Percentiles rank a stretch among this genome's conserved stretches.
These are phyloP conservation scores for Wickerhamomyces bisporus DNA, from an alignment of 805 yeast species.

Conservation along the genomic window DNA sequence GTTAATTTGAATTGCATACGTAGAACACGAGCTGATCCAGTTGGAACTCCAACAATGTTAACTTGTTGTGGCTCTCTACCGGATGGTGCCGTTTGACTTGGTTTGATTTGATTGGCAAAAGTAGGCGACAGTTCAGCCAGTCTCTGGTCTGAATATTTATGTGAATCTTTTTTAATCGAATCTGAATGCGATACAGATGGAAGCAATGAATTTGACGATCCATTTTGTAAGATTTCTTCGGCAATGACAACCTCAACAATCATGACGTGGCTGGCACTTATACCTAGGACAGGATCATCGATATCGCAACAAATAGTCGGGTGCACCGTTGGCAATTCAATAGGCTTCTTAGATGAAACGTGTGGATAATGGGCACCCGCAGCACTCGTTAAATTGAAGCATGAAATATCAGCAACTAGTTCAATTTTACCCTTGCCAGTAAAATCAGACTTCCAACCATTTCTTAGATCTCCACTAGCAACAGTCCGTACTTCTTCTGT, in stretches of 20 bases:
- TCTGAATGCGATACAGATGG: constrained; percentile 25
- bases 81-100: constrained; percentile 14
- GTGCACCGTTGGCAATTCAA: constrained; percentile 19
- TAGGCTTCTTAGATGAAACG: constrained; percentile 36
- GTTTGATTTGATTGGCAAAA: constrained; percentile 32
- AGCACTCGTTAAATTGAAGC: constrained; percentile 54
- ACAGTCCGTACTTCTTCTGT: constrained; percentile 72
- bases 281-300: constrained; percentile 74
- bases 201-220: constrained; percentile 28
- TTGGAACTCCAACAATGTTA: constrained; percentile 57
- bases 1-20: constrained; percentile 89
- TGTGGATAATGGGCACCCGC: constrained; percentile 39
- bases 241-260: constrained; percentile 91
- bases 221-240: constrained; percentile 64
- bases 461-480: constrained; percentile 73
- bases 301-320: constrained; percentile 73
- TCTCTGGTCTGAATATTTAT: constrained; percentile 30
- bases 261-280: constrained; percentile 69
- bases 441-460: constrained; percentile 96
- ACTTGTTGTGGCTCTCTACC: not conserved
- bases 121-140: constrained; percentile 40
- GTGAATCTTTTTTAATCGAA: constrained; percentile 6
- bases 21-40: constrained; percentile 92
- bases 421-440: constrained; percentile 74
- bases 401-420: constrained; percentile 64